Base-by-base conservation (phyloP, 2,329 filamentous ascomycete genomes). In the Ophiostoma quercus region DNA sequence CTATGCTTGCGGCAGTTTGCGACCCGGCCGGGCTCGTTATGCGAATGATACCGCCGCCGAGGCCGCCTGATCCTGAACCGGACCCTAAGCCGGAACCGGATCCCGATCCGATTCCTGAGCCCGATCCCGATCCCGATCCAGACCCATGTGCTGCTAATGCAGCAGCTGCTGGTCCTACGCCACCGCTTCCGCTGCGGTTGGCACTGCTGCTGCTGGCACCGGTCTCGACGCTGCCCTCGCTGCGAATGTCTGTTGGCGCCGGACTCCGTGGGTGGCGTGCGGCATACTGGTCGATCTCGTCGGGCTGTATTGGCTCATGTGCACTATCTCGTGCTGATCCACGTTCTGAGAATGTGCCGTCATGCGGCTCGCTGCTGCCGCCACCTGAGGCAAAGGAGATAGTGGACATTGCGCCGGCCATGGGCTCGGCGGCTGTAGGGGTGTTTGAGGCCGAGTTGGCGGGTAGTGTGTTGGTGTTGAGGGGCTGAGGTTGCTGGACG, bases 171-270 rank as follows among this genome's bases (percentile, higher is more conserved):
- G 41, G 32, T 5, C 65, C 66, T 32, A 37, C 66, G 2, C 68
- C 68, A 2, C 60, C 63, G 29, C 68, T 71, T 16, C 68, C 43
- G 22, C 67, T 70, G 51, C 51, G 68, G 63, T 68, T 16, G 25
- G 60, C 70, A 39, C 71, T 90, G 77, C 87, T 88, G 69, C 85
- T 87, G 76, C 89, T 93, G 65, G 87, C 80, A 67, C 84, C 84
- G 76, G 90, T 92, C n/a, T 90, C 89, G 22, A 85, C 86, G 74
- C 90, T 92, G 71, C 89, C 80, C 75, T 91, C 88, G 77, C 90
- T 93, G 66, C 87, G 86, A 22, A 84, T 77, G 70, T 89, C 87
- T 73, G 82, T 84, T 25, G 80, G 80, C 2, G 80, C 78, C 3
- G 82, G 82, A 71, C 81, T 83, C 41, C 57, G 70, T 4, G 62